Percentiles rank a stretch among this genome's conserved stretches.
Conservation (phyloP, 306 rosid species). For the Lithocarpus polystachyus region DNA sequence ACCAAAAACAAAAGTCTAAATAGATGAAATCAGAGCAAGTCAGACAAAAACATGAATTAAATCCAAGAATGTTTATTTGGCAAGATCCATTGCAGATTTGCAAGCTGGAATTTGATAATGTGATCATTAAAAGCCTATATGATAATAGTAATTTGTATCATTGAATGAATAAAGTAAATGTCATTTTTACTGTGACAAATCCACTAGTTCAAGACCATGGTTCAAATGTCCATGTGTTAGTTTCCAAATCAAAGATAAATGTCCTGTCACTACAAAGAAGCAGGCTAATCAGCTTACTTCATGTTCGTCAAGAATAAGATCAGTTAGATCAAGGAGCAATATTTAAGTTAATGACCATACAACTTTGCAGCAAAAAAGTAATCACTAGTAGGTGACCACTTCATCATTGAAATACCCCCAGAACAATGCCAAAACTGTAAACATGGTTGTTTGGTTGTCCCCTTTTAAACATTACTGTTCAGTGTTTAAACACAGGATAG, state of each 20-base stretch:
- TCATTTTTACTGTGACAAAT: conserved; percentile 67
- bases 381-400: conserved; percentile 98
- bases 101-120: background rate
- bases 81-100: no score
- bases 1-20: no score
- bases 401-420: conserved; percentile 83
- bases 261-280: conserved; percentile 72
- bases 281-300: conserved; percentile 16
- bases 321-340: background rate
- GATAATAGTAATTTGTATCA: background rate
- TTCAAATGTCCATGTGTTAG: conserved; percentile 93
- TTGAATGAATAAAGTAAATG: background rate
- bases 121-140: background rate
- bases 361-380: conserved; percentile 92
- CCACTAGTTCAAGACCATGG: conserved; percentile 91
- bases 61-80: no score
- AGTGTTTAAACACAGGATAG: no score
- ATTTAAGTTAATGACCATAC: conserved; percentile 32
- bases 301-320: conserved; percentile 3
- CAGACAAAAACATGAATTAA: no score
- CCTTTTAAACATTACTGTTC: no score
- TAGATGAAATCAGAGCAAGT: no score
- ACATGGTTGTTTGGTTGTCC: no score
- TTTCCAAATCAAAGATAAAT: conserved; percentile 98
- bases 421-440: no score